Base-by-base conservation (phyloP, 345 rosid species). In the Passiflora organensis region DNA sequence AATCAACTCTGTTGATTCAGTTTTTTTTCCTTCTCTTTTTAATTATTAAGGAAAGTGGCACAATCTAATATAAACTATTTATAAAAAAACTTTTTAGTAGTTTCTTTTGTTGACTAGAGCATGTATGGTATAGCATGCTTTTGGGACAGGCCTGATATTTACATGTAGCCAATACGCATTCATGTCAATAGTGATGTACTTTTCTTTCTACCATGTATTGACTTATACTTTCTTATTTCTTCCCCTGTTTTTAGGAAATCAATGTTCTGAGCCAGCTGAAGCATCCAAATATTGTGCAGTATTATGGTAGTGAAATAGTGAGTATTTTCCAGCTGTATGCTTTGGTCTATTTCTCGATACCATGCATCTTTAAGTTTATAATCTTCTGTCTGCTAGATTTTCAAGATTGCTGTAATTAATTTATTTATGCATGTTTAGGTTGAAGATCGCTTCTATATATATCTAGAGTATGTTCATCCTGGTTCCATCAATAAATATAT, bases 201-300 rank as follows among this genome's bases (percentile, higher is more conserved):
- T 28, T n/a, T 28, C 5, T 28, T 28, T 28, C 34, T n/a, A 41
- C n/a, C n/a, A n/a, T n/a, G n/a, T n/a, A n/a, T n/a, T 38, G 15
- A n/a, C 25, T 32, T 28, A 32, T 43, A 14, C 24, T 18, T 57
- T 28, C 61, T 69, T 21, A 66, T 57, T 55, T 48, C 41, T 42
- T n/a, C 17, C 51, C 51, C 63, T 36, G 32, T 34, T 72, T 68
- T 57, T 79, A 91, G 96, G 99, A 93, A 66, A 93, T 93, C 47
- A 82, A 81, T 71, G 81, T 93, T 73, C 95, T 89, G 62, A 86
- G 95, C 81, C 84, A 79, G 32, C 79, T 93, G 61, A 86, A 89
- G 67, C 99, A 93, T 75, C 95, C 84, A 22, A 93, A 93, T 68
- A 93, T 93, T 59, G 99, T 93, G 73, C 99, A 89, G 78, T 93